Evolutionary conservation across 1,284 basidiomycete genomes (phyloP), one percentile per base, ranked within the genome.

Genomic region (Apiotrichum domesticum): DNA sequence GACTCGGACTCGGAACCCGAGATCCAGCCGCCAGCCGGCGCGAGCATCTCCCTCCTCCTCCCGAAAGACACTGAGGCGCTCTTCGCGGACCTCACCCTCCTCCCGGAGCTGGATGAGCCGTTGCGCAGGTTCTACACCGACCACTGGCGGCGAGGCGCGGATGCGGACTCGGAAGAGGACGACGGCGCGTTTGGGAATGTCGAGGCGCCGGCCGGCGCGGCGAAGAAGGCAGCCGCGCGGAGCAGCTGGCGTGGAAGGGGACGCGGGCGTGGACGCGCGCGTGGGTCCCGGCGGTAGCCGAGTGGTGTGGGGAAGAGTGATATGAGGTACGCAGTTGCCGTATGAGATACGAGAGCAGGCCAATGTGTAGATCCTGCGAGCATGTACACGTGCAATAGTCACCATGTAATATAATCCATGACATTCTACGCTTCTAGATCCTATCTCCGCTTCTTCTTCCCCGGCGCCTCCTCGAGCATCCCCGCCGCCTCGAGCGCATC

Each of bases 401-500:
- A 21, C 21, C 46, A 41, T 49, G 47, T 34, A 41, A 48, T 49
- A 33, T 37, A 35, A n/a, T 13, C 14, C 42, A 29, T 33, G 11
- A n/a, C 21, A 21, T 21, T 13, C 3, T 40, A 13, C 34, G 15
- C 35, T 33, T 37, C 35, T 8, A 21, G 21, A 9, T 34, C 37
- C 9, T 29, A 43, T 34, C 40, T 42, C 34, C 50, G 29, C 40
- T 39, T 39, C 52, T 53, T 53, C 37, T 53, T 53, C 52, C 14
- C 29, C 13, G 14, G n/a, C 15, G 10, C 32, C 3, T 62, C 63
- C 8, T 87, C 85, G 33, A 91, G 74, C 69, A 90, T 88, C 0
- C 87, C 88, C n/a, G 87, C 91, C 0, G 84, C 60, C 51, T 92
- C 87, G 10, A 94, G 79, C 0, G 90, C 90, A 67, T 89, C 88